A percentile compares a stretch with the other conserved stretches of the same genome.
Conservation (phyloP, 495 filamentous ascomycete genomes). For the Talaromyces borbonicus region DNA sequence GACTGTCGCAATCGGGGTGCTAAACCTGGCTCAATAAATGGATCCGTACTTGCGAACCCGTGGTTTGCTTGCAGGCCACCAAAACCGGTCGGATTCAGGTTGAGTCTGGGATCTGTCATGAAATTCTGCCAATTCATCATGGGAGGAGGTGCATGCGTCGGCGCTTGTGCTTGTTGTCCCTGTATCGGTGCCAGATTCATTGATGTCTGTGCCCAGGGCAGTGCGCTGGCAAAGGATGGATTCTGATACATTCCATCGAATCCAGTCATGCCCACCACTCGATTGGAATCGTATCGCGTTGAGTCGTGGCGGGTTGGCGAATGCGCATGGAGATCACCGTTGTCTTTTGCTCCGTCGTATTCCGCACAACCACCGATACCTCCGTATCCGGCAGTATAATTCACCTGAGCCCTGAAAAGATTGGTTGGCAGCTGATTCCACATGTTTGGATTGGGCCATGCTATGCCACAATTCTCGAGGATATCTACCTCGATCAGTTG, state of each 20-base stretch:
- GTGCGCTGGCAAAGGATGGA: slow-evolving; percentile 13
- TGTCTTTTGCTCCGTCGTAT: slow-evolving; percentile 17
- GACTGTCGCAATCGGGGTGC: slow-evolving; percentile 26
- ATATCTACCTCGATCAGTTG: too few relatives aligned
- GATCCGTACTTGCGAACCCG: slow-evolving; percentile 13
- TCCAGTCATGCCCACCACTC: slow-evolving; percentile 4
- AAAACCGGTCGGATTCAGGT: slow-evolving; percentile 14
- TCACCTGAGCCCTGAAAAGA: slow-evolving; percentile 26
- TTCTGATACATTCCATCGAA: slow-evolving; percentile 13
- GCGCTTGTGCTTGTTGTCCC: too few relatives aligned
- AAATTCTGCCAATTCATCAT: slow-evolving; percentile 11
- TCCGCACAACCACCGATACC: slow-evolving; percentile 1
- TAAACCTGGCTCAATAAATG: slow-evolving; percentile 21
- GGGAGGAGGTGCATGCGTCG: slow-evolving; percentile 14
- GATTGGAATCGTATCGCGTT: slow-evolving; percentile 6
- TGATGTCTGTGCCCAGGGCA: slow-evolving; percentile 18
- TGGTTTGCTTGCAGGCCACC: slow-evolving; percentile 27
- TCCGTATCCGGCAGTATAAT: slow-evolving; percentile 5
- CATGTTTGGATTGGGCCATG: slow-evolving; percentile 72
- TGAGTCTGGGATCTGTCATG: slow-evolving; percentile 15
- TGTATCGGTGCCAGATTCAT: slow-evolving; percentile 8
- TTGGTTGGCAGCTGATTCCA: slow-evolving; percentile 44
- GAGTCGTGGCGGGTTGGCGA: slow-evolving; percentile 34
- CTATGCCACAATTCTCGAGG: slow-evolving; percentile 66
- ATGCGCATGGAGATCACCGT: slow-evolving; percentile 38